Percentiles rank a stretch among this genome's conserved stretches.
These are phyloP conservation scores for Komagataella populi DNA, from an alignment of 805 yeast genomes.

Conservation along the genomic window DNA sequence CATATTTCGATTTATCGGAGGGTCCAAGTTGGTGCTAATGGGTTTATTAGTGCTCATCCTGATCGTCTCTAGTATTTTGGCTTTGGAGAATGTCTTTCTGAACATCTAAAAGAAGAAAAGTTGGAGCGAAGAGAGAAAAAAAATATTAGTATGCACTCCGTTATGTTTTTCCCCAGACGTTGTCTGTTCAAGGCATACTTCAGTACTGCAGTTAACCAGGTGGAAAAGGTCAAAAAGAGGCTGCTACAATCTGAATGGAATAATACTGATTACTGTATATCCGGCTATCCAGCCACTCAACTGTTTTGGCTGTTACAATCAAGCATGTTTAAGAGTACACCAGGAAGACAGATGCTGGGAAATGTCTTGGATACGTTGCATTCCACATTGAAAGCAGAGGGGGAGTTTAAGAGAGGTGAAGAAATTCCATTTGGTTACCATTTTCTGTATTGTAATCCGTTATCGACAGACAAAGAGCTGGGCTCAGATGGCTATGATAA, in stretches of 20 bases:
- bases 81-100: neutral
- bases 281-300: neutral
- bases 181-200: neutral
- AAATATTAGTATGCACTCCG: neutral
- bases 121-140: neutral
- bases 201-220: neutral
- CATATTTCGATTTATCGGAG: conserved; percentile 64
- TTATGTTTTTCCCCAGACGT: neutral
- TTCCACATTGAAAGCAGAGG: neutral
- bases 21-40: conserved; percentile 14
- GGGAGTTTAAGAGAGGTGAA: conserved; percentile 6
- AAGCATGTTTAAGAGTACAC: neutral
- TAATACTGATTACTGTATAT: neutral
- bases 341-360: neutral
- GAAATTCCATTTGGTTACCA: conserved; percentile 42
- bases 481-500: conserved; percentile 76
- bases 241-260: neutral
- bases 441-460: conserved; percentile 54
- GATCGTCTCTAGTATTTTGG: neutral
- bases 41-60: neutral
- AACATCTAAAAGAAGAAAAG: neutral
- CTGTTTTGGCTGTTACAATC: neutral
- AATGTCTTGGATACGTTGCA: neutral
- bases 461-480: conserved; percentile 27
- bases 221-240: neutral